phyloP scores from a whole-genome alignment of 768 basidiomycete genomes.

The Thelephora ganbajun region DNA sequence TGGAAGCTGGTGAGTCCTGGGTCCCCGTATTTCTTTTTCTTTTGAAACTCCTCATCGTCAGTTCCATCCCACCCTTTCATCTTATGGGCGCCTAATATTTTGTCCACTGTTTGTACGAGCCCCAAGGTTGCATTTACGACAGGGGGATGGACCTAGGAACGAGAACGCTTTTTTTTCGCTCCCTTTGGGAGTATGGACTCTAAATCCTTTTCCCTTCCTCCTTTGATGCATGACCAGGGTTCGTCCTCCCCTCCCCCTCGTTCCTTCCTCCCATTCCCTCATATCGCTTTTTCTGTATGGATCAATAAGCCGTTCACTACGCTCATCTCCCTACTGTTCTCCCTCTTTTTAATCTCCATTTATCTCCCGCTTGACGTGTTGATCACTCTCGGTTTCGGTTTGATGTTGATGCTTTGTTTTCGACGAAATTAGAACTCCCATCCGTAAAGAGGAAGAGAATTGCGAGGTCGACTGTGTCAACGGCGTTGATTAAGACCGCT shows the following conservation, averaged over 20 bases:
- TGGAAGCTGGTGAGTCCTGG: constrained; percentile 27
- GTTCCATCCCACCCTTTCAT: background rate
- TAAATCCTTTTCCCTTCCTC: no score
- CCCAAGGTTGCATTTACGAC: background rate
- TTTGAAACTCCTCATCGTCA: background rate
- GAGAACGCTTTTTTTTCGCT: no score
- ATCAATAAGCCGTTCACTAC: background rate
- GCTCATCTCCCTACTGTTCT: constrained; percentile 5
- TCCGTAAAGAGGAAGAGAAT: constrained; percentile 69
- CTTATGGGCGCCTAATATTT: background rate
- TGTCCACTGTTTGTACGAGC: background rate
- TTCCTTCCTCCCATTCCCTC: background rate
- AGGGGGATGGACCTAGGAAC: background rate
- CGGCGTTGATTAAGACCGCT: constrained; percentile 75
- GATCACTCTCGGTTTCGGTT: constrained; percentile 8
- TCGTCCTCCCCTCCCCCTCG: background rate
- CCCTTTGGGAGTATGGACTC: no score
- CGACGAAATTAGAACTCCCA: constrained; percentile 44
- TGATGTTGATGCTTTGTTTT: constrained; percentile 15
- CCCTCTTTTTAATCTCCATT: constrained; percentile 29
- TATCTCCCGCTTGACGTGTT: constrained; percentile 16
- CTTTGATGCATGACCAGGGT: no score
- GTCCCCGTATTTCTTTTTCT: background rate
- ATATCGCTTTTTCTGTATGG: constrained; percentile 1
- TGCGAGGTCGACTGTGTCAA: constrained; percentile 71